Evolutionary conservation across 1,139 yeast species (phyloP).

Genomic region (Trichomonascaceae sp.): DNA sequence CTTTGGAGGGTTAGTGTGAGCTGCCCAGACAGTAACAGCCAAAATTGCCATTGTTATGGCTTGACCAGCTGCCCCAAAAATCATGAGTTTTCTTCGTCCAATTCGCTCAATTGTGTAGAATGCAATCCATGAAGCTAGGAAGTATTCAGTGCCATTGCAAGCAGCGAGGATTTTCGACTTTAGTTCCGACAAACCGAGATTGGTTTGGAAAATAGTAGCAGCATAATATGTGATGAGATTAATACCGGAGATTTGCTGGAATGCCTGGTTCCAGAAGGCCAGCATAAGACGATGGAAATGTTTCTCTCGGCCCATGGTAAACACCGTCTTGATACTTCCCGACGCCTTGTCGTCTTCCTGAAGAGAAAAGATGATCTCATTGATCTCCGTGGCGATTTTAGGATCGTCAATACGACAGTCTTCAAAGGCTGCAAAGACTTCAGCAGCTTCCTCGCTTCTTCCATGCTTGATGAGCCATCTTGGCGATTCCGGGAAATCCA

Average conservation of each 20-base stretch:
- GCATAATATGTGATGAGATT: constrained; percentile 48
- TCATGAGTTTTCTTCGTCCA: constrained; percentile 54
- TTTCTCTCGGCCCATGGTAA: constrained; percentile 23
- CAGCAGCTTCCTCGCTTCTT: constrained; percentile 41
- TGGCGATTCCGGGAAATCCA: constrained; percentile 43
- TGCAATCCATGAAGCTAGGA: constrained; percentile 42
- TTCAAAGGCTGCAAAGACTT: constrained; percentile 42
- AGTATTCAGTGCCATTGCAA: constrained; percentile 44
- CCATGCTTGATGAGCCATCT: constrained; percentile 41
- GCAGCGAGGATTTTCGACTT: constrained; percentile 40
- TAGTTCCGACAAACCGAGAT: constrained; percentile 37
- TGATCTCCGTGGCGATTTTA: constrained; percentile 20
- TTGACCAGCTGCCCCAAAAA: constrained; percentile 35
- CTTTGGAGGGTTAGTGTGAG: constrained; percentile 12
- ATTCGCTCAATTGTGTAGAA: constrained; percentile 45
- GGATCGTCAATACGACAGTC: constrained; percentile 32
- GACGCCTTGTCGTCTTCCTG: constrained; percentile 15
- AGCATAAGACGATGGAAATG: constrained; percentile 45
- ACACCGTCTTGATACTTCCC: constrained; percentile 13
- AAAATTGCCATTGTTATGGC: constrained; percentile 23
- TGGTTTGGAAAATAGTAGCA: constrained; percentile 38
- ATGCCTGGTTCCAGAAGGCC: constrained; percentile 47
- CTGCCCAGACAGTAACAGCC: constrained; percentile 22
- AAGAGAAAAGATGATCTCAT: constrained; percentile 24
- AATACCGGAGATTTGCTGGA: constrained; percentile 68